phyloP scores from a whole-genome alignment of 2,329 filamentous ascomycete species.

The Epichloe festucae region DNA sequence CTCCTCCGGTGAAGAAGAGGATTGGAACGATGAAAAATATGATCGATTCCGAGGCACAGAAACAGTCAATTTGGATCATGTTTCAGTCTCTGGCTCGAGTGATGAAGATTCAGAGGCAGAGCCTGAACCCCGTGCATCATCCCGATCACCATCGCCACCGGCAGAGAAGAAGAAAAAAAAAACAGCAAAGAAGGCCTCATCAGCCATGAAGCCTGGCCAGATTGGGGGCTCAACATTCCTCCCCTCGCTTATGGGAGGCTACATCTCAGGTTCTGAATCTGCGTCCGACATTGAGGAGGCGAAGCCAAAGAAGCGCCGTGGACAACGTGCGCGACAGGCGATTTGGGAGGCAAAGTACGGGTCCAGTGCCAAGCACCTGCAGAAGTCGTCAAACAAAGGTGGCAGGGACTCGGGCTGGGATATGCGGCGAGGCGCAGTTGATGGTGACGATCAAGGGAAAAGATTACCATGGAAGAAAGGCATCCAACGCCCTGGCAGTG shows the following conservation, averaged over 20 bases:
- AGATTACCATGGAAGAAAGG: conserved; percentile 42
- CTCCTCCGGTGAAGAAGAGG: conserved; percentile 31
- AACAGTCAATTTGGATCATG: conserved; percentile 25
- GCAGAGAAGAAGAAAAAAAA: conserved; percentile 11
- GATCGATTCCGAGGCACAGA: conserved; percentile 21
- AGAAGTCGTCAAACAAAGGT: conserved; percentile 22
- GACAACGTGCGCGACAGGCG: conserved; percentile 64
- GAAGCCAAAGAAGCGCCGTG: conserved; percentile 57
- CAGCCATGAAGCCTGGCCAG: conserved; percentile 10
- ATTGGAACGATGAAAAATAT: conserved; percentile 21
- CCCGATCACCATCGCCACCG: conserved; percentile 18
- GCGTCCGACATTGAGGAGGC: conserved; percentile 54
- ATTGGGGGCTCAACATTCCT: conserved; percentile 47
- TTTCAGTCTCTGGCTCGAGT: conserved; percentile 24
- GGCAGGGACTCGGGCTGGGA: conserved; percentile 44
- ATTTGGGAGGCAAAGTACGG: conserved; percentile 76
- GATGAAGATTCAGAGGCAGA: conserved; percentile 16
- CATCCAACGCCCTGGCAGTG: conserved; percentile 23
- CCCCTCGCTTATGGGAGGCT: conserved; percentile 66
- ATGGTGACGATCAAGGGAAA: conserved; percentile 20
- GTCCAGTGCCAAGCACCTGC: conserved; percentile 53
- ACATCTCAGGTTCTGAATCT: conserved; percentile 63
- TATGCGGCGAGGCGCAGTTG: conserved; percentile 40
- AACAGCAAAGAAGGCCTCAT: conserved; percentile 6
- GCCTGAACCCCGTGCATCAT: conserved; percentile 12